Evolutionary conservation across 2,329 filamentous ascomycete genomes (phyloP), one percentile per base, ranked within the genome.

Genomic region (Diaporthe aspalathi): DNA sequence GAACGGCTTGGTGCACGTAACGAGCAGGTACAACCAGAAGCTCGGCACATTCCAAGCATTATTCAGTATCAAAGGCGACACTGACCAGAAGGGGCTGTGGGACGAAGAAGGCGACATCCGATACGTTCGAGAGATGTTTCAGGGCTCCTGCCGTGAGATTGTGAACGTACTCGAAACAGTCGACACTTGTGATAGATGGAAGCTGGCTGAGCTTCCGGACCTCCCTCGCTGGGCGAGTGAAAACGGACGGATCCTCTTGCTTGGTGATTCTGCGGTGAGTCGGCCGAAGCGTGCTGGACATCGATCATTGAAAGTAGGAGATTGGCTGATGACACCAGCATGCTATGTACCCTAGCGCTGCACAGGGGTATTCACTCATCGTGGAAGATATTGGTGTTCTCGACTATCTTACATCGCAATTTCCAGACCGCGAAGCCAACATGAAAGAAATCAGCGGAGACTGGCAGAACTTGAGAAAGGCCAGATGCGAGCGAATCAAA

Each of bases 41-140:
- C 62, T 73, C 1, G 47, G 57, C 4, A 43, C 65, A 20, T 68
- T 73, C 17, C 72, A 71, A 5, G 63, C 71, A 0, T 40, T 76
- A 14, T 77, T 75, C n/a, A 72, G 74, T 7, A 70, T 75, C 45
- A 73, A 72, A 11, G 70, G 63, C 32, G 70, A 73, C 7, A 74
- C 75, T 1, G 75, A 76, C 49, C 75, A 76, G 63, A 71, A 72
- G 17, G 57, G 72, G 8, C 67, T 76, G 4, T 77, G 76, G 76
- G 76, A 77, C 20, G 75, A 76, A 27, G 66, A 74, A 17, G 75
- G 76, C 22, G 76, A 77, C 7, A 74, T 77, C 27, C 69, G 68
- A 8, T 72, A 73, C 22, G 74, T 77, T n/a, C 70, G 74, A 1
- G 54, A 73, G 0, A 53, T 69, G 49, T 75, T 75, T 47, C 45